Evolutionary conservation across 2,329 filamentous ascomycete genomes (phyloP).

Genomic region (Xylaria sp.): DNA sequence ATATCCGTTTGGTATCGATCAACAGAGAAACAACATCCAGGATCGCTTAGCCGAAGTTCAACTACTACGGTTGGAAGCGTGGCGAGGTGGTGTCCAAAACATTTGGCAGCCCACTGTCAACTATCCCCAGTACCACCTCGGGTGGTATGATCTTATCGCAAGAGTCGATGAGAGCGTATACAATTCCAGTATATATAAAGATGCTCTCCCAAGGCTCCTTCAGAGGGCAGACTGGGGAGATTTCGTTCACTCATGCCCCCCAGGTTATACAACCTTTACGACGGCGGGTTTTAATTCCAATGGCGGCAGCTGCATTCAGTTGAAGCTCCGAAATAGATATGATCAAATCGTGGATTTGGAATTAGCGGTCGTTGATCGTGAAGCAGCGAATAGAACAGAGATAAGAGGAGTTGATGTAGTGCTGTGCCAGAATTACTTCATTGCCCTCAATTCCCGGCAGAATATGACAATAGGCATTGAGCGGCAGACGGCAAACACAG

Average conservation of each 20-base stretch:
- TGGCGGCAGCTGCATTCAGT: not conserved
- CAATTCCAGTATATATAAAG: not conserved
- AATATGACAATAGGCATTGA: not conserved
- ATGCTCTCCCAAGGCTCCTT: not conserved
- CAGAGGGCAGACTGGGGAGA: not conserved
- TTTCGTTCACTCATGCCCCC: not conserved
- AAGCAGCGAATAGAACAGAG: not conserved
- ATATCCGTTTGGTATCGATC: not conserved
- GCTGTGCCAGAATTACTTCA: not conserved
- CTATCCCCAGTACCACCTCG: no score
- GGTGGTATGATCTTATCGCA: not conserved
- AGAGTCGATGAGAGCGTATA: not conserved
- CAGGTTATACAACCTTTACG: not conserved
- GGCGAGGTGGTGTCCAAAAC: no score
- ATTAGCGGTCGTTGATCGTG: not conserved
- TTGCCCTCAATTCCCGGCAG: not conserved
- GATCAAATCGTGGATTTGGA: not conserved
- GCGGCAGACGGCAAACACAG: not conserved
- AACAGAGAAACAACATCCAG: not conserved
- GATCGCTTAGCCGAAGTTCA: not conserved
- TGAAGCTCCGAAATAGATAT: not conserved
- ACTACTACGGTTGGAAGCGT: not conserved
- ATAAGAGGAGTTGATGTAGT: not conserved
- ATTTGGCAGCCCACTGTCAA: no score
- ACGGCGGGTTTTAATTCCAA: not conserved